Percentiles rank a stretch among this genome's conserved stretches.
Evolutionary conservation across 352 stramenopile species (phyloP).

Genomic region (Peronosclerospora sorghi): DNA sequence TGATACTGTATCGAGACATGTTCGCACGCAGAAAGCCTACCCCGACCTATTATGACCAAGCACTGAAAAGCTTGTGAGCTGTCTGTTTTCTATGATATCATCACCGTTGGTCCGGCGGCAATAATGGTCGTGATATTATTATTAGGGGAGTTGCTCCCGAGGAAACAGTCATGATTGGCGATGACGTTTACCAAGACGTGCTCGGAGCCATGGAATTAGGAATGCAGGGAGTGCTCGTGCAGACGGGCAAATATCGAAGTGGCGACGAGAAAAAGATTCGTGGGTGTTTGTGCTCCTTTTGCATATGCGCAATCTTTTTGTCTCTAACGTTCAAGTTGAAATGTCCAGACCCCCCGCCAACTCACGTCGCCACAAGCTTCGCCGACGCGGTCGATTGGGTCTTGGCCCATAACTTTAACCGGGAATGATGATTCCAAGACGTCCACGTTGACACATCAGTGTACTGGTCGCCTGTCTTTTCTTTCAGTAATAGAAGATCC

Average conservation of each 20-base stretch:
- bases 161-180: conserved; percentile 44
- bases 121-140: not conserved
- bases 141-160: conserved; percentile 18
- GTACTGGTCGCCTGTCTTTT: not conserved
- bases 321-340: not conserved
- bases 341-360: conserved; percentile 7
- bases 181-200: conserved; percentile 23
- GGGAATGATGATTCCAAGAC: not conserved
- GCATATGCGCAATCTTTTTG: not conserved
- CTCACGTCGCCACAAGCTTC: conserved; percentile 20
- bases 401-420: conserved; percentile 1
- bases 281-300: not conserved
- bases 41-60: conserved; percentile 33
- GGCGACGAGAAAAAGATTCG: conserved; percentile 2
- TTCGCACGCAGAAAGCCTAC: conserved; percentile 29
- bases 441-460: not conserved
- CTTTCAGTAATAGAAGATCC: too few relatives aligned
- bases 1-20: not conserved
- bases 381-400: conserved; percentile 24
- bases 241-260: conserved; percentile 39
- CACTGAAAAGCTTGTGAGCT: conserved; percentile 32
- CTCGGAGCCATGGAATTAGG: conserved; percentile 23
- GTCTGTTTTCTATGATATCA: not conserved
- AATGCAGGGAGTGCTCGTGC: conserved; percentile 34
- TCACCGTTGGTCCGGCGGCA: not conserved